Evolutionary conservation across 2,329 filamentous ascomycete genomes (phyloP).

Genomic region (Fusarium ramigenum): DNA sequence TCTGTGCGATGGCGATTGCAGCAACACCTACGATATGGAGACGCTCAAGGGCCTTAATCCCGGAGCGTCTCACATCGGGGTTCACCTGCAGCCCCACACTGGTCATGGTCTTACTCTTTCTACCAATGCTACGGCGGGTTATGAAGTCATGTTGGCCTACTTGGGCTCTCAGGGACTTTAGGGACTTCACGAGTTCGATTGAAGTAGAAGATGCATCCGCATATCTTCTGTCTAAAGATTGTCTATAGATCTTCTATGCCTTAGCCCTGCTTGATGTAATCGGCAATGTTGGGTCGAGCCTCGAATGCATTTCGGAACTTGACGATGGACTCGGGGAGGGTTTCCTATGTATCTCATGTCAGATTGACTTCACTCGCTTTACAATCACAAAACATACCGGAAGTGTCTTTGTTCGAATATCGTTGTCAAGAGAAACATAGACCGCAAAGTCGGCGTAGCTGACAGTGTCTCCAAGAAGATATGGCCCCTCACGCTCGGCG

Average conservation of each 20-base stretch:
- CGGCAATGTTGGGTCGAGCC: background rate
- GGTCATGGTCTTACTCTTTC: background rate
- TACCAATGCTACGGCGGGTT: background rate
- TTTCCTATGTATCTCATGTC: background rate
- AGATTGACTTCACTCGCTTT: accelerated
- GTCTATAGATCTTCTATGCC: accelerated
- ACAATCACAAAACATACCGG: conserved; percentile 43
- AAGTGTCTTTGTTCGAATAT: conserved; percentile 45
- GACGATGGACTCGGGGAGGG: background rate
- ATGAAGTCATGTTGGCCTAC: background rate
- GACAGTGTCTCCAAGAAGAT: conserved; percentile 48
- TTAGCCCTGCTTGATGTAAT: background rate
- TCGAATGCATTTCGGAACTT: conserved; percentile 7
- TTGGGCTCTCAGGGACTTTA: background rate
- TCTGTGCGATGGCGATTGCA: background rate
- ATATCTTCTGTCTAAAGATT: no score
- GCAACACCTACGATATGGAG: background rate
- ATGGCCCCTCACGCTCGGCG: conserved; percentile 45
- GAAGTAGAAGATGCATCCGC: no score
- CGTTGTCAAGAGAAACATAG: conserved; percentile 52
- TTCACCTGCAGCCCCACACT: background rate
- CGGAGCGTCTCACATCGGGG: background rate
- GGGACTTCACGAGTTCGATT: accelerated
- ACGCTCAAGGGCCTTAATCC: background rate
- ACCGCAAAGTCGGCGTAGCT: conserved; percentile 53